Evolutionary conservation across 352 stramenopile species (phyloP), one percentile per base, ranked within the genome.

Genomic region (Thalassiosira ordinaria): DNA sequence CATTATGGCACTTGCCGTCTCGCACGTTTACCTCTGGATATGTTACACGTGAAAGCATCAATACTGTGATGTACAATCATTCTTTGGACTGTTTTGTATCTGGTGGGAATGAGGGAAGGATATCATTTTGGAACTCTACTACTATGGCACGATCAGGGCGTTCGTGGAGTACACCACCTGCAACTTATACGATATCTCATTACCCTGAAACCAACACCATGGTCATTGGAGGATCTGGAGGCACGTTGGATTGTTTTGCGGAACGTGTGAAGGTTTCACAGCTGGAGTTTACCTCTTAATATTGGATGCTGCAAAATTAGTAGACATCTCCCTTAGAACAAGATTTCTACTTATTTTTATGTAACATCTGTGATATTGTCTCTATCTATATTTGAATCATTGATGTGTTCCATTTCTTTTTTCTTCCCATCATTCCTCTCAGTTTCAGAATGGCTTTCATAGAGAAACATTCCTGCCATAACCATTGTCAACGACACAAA

Each of bases 401-500:
- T 27, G 9, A 8, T 56, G 59, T 6, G 51, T 37, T 16, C 33
- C 41, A 13, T 46, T 27, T 37, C 41, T 5, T 51, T 24, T 37
- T 13, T 26, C 11, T 24, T 20, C 16, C 59, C 20, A 8, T 27
- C 33, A 35, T 0, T 9, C 18, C 20, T 37, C 33, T 39, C 31
- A 44, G 67, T 62, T 24, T 22, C 47, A 26, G 65, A 35, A 33
- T 74, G 20, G 29, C 24, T 87, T 59, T 94, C 89, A 69, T 94
- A 94, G 0, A 91, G 16, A 52, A 89, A 60, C 41, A 91, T 82
- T 18, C 89, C 89, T 60, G 59, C 53, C 9, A 91, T 24, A 41
- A 91, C 85, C 55, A 92, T 73, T 18, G 73, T 20, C 9, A 94
- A 65, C 9, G 85, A 79, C 0, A 76, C 31, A 65, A 89, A 94